Conservation (phyloP, 1,284 basidiomycete genomes). For the Trametes versicolor region DNA sequence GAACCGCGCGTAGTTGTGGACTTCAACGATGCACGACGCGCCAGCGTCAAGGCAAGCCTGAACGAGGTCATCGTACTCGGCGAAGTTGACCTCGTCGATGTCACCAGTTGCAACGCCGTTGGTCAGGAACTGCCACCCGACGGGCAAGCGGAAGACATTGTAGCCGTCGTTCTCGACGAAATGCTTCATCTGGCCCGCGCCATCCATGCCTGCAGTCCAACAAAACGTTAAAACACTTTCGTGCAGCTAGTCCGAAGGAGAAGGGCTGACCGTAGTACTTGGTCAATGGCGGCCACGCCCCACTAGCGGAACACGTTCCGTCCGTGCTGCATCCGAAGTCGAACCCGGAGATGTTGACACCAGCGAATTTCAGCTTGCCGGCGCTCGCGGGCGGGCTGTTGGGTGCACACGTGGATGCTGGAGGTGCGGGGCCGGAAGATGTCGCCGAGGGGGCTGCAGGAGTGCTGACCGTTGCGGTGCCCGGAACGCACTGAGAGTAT, state of each 20-base stretch:
- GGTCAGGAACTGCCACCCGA: constrained; percentile 66
- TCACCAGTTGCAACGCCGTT: constrained; percentile 52
- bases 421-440: constrained; percentile 19
- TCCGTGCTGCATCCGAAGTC: constrained; percentile 57
- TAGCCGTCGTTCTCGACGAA: constrained; percentile 60
- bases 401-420: constrained; percentile 28
- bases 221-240: constrained; percentile 28
- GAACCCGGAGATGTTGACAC: constrained; percentile 59
- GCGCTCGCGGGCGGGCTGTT: constrained; percentile 30
- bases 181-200: constrained; percentile 64
- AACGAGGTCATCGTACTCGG: constrained; percentile 61
- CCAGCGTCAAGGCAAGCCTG: constrained; percentile 54
- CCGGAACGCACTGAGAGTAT: constrained; percentile 45
- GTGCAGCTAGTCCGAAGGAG: not conserved
- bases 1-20: constrained; percentile 69
- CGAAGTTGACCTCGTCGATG: constrained; percentile 57
- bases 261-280: constrained; percentile 52
- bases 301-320: constrained; percentile 51
- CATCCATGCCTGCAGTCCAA: constrained; percentile 42
- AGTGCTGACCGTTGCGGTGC: constrained; percentile 32
- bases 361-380: constrained; percentile 41
- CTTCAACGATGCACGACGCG: constrained; percentile 63
- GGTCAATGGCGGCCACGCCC: constrained; percentile 54
- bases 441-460: constrained; percentile 20
- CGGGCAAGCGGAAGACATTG: constrained; percentile 62